Conservation (phyloP, 495 filamentous ascomycete species). For the Massariosphaeria phaeospora region DNA sequence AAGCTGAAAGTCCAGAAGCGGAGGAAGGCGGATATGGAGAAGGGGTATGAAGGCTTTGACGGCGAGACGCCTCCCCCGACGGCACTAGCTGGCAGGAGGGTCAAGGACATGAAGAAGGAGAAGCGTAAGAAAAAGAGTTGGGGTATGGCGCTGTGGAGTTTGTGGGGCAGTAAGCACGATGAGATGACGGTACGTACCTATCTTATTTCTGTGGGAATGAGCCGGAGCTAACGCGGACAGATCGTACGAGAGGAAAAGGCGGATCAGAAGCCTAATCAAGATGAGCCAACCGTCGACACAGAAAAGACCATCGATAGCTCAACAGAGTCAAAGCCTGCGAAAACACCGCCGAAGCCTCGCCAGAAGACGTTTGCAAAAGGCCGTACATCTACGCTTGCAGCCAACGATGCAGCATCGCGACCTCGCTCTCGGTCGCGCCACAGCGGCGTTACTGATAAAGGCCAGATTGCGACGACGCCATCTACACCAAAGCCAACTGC, state of each 20-base stretch:
- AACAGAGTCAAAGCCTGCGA: neutral
- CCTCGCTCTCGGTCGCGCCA: conserved; percentile 20
- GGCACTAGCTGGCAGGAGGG: conserved; percentile 67
- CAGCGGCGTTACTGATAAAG: conserved; percentile 23
- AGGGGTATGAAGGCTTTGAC: conserved; percentile 58
- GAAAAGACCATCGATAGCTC: neutral
- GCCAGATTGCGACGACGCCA: conserved; percentile 10
- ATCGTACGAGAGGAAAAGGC: conserved; percentile 29
- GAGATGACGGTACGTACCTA: conserved; percentile 54
- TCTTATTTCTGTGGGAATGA: neutral
- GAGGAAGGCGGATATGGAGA: conserved; percentile 62
- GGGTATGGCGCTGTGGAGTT: conserved; percentile 75
- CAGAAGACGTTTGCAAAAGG: neutral
- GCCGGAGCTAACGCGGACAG: conserved; percentile 11
- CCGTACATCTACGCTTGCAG: conserved; percentile 1
- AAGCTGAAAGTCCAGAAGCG: conserved; percentile 64
- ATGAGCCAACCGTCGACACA: neutral
- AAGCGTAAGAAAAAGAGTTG: conserved; percentile 58
- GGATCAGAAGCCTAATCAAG: conserved; percentile 9
- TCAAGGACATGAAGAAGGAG: conserved; percentile 48
- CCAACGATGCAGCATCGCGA: neutral
- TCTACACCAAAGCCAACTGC: neutral
- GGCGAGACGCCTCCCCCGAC: conserved; percentile 78
- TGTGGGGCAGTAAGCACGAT: conserved; percentile 85
- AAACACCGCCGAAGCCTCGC: neutral